Conservation (phyloP, 495 filamentous ascomycete genomes). For the Daldinia bambusicola region DNA sequence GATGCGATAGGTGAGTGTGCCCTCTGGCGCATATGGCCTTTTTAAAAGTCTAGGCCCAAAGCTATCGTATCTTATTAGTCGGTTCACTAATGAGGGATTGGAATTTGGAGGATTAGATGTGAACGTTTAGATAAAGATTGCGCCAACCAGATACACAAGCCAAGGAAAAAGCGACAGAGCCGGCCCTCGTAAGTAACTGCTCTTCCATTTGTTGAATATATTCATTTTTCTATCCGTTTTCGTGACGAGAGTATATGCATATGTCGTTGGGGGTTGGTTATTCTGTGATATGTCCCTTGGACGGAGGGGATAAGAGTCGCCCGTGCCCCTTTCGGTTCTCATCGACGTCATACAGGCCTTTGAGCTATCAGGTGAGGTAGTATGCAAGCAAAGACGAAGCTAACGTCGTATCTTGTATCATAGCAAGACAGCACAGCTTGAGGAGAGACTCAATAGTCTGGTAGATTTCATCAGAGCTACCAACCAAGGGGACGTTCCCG, state of each 20-base stretch:
- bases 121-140: slow-evolving; percentile 51
- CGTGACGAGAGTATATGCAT: neutral
- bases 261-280: neutral
- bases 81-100: slow-evolving; percentile 23
- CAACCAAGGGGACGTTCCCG: slow-evolving; percentile 41
- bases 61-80: neutral
- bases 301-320: neutral
- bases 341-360: neutral
- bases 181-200: slow-evolving; percentile 53
- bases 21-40: neutral
- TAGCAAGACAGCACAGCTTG: slow-evolving; percentile 50
- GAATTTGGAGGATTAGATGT: slow-evolving; percentile 44
- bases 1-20: slow-evolving; percentile 46
- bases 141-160: slow-evolving; percentile 44
- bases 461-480: slow-evolving; percentile 46
- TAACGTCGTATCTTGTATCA: slow-evolving; percentile 8
- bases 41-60: neutral
- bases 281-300: neutral
- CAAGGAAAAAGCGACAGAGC: slow-evolving; percentile 51
- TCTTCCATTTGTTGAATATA: slow-evolving; percentile 1
- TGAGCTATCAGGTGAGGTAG: neutral
- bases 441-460: slow-evolving; percentile 50
- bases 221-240: neutral
- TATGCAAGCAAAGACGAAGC: neutral
- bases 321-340: neutral